Conservation (phyloP, 805 yeast genomes). For the Debaryomyces castellii region DNA sequence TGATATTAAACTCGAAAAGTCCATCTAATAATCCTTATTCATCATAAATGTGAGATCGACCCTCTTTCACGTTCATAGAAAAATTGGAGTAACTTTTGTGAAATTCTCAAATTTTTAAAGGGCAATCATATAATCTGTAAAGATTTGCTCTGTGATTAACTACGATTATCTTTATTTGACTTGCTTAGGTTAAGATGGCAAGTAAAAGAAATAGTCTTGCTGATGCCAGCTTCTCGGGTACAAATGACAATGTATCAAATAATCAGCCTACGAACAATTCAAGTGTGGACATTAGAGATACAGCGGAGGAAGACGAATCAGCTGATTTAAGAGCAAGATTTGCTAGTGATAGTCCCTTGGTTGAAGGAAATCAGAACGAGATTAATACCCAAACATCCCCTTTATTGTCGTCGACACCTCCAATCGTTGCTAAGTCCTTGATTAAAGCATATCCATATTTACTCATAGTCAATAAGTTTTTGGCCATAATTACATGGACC, state of each 20-base stretch:
- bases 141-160: background rate
- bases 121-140: background rate
- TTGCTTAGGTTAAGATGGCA: background rate
- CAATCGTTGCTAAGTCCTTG: slow-evolving; percentile 81
- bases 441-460: slow-evolving; percentile 84
- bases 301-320: slow-evolving; percentile 7
- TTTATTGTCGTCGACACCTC: slow-evolving; percentile 83
- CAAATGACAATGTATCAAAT: background rate
- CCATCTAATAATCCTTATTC: slow-evolving; percentile 31
- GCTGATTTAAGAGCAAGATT: slow-evolving; percentile 31
- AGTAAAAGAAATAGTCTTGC: background rate
- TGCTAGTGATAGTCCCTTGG: slow-evolving; percentile 8
- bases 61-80: background rate
- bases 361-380: slow-evolving; percentile 4
- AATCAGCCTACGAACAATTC: slow-evolving; percentile 2
- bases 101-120: background rate
- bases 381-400: slow-evolving; percentile 66
- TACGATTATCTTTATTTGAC: background rate
- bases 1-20: slow-evolving; percentile 45
- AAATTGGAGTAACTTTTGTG: slow-evolving; percentile 1
- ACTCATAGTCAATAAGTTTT: slow-evolving; percentile 63
- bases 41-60: background rate
- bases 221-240: background rate
- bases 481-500: slow-evolving; percentile 88
- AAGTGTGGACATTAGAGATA: slow-evolving; percentile 5